Percentiles rank a stretch among this genome's conserved stretches.
phyloP scores from a whole-genome alignment of 345 rosid genomes.

The Boechera retrofracta region DNA sequence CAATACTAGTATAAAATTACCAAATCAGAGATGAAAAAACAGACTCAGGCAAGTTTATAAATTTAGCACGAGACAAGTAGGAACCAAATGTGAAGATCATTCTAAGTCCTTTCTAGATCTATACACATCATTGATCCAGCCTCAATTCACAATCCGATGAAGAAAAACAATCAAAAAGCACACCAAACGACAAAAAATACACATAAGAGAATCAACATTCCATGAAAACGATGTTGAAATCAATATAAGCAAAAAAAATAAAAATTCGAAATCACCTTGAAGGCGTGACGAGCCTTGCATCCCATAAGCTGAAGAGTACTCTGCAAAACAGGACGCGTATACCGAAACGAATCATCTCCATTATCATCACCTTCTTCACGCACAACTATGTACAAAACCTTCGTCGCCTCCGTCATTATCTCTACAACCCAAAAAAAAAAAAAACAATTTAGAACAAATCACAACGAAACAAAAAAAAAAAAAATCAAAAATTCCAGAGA shows the following conservation, averaged over 20 bases:
- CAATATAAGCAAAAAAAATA: too few species aligned
- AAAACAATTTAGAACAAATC: constrained; percentile 8
- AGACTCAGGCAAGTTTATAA: too few species aligned
- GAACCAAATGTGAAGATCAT: not conserved
- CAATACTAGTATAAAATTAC: not conserved
- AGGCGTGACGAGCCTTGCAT: constrained; percentile 97
- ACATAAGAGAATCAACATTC: not conserved
- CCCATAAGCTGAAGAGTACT: constrained; percentile 99
- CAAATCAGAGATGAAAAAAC: not conserved
- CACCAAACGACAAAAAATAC: not conserved
- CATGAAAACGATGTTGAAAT: not conserved
- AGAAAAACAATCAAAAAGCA: not conserved
- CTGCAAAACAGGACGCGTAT: constrained; percentile 90
- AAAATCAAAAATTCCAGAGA: not conserved
- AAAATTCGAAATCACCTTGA: constrained; percentile 61
- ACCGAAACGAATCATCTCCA: constrained; percentile 69
- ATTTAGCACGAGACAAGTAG: not conserved
- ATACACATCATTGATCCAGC: constrained; percentile 18
- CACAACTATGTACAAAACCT: constrained; percentile 81
- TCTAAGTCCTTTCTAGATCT: constrained; percentile 18
- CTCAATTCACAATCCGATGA: not conserved
- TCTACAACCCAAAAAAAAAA: constrained; percentile 26
- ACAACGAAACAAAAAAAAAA: not conserved
- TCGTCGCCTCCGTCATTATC: constrained; percentile 66
- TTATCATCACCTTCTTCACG: constrained; percentile 54